Base-by-base conservation (phyloP, 495 filamentous ascomycete genomes). In the Penicillium salamii region DNA sequence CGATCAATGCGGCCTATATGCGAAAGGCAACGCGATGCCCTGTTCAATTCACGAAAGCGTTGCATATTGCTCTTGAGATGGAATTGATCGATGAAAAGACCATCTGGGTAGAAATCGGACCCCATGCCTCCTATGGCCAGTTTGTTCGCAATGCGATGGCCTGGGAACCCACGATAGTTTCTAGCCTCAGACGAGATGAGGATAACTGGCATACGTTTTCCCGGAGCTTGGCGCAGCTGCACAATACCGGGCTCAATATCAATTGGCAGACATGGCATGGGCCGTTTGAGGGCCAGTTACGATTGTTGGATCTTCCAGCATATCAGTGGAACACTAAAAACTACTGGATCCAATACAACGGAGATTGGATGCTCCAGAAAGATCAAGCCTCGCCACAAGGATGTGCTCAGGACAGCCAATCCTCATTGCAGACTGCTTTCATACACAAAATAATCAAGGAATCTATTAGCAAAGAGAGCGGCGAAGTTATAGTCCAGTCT, bases 221-320 rank as follows among this genome's bases (percentile, higher is more conserved):
- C 0, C 50, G 58, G 5, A 79, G 23, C 23, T 4, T 8, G 1
- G 64, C 69, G 35, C 66, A 71, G 1, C 64, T 90, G 13, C 77
- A 89, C 57, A 59, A 57, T 2, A 69, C 65, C 6, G 85, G 88
- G 8, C 8, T 26, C 23, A 26, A 26, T 26, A 26, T 26, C 23
- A 26, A 26, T 8, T 26, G 23, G 23, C 23, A 26, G 23, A 26
- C 23, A 26, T 26, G 23, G 14, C 38, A 26, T 26, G 7, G 3
- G 24, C n/a, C n/a, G 17, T 87, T 84, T 56, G 57, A 74, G 69
- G 9, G 74, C 78, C 3, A 63, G 70, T 6, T 26, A 26, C 23
- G 23, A 8, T 67, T 88, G 7, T 57, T 91, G 0, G 61, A 79
- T n/a, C 76, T 91, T 1, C 87, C 87, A 4, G 61, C 76, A 5